Evolutionary conservation across 352 stramenopile genomes (phyloP), one percentile per base, ranked within the genome.

Genomic region (Plasmopara viticola): DNA sequence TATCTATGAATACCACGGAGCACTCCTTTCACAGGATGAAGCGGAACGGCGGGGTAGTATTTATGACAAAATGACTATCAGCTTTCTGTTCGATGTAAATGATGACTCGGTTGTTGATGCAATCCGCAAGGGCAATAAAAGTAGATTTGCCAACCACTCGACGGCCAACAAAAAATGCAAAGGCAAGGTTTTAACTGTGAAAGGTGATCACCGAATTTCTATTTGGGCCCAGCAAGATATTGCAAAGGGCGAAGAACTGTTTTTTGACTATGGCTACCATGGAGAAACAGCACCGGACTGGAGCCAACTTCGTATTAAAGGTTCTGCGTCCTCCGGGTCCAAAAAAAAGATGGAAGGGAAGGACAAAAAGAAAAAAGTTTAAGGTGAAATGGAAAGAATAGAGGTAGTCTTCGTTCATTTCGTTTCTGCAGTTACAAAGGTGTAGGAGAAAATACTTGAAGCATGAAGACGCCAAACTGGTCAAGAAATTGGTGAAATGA

Each of bases 41-140:
- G 78, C 78, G 2, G 78, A 88, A 61, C 71, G 78, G 0, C 76
- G 78, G 38, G 87, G 87, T 28, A 78, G 53, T 29, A 86, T 96
- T 42, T 94, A 96, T 66, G 86, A 96, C 63, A 83, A 85, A 61
- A 75, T 84, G 58, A 83, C 83, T 2, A 83, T 86, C 51, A 86
- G 72, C 38, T 98, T 95, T 62, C 47, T 97, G 18, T 98, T 98
- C 61, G 87, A 97, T 56, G 58, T 94, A 18, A 93, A 91, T 53
- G 79, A 86, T 9, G 90, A 97, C 50, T 74, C 74, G 10, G 76
- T 91, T 30, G 68, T 98, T 28, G 94, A 98, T 67, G 90, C 91
- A 6, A 86, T 90, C 39, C 78, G 83, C 40, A 92, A 91, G 47
- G 93, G 94, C 18, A 98, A 97, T 75, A 97, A 97, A 70, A 91